Base-by-base conservation (phyloP, 768 basidiomycete genomes). In the Cystofilobasidium capitatum region DNA sequence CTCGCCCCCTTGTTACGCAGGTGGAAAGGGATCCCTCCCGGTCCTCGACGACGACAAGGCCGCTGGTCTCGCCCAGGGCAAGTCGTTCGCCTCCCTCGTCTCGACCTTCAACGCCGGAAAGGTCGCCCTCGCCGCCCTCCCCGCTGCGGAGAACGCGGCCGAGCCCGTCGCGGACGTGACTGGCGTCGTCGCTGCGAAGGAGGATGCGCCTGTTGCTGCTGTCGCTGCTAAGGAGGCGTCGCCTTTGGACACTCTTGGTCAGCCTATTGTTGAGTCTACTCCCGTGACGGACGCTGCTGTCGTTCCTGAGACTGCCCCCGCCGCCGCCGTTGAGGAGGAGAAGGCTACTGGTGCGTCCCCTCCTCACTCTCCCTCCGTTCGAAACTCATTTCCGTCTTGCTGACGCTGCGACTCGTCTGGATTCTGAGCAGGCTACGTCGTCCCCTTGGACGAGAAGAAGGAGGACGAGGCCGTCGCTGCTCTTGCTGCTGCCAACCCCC, bases 11-110 rank as follows among this genome's bases (percentile, higher is more conserved):
- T n/a, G n/a, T n/a, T n/a, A n/a, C n/a, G n/a, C n/a, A n/a, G n/a
- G n/a, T 29, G 35, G 42, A 0, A 42, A 69, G 62, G 68, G 68
- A 24, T 33, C 51, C 1, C 67, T 69, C 31, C 55, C 67, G 22
- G 67, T 69, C 24, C 31, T 58, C 20, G 67, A 69, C 14, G 35
- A 36, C 26, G 67, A 69, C 62, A 63, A 69, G 61, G 42, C 36
- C 2, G 67, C 62, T 26, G 67, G 61, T 17, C 33, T 39, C 17
- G 44, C 62, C 31, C 67, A 69, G 62, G 58, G 37, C 54, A 16
- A 2, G 26, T 45, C 51, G 40, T 31, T 51, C 14, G 22, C 4
- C 33, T 33, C 37, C 45, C 29, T 69, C 13, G 61, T 64, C 22
- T 36, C 22, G 10, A 36, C 61, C 7, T 64, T 29, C 59, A 13